Base-by-base conservation (phyloP, 192 early-diverging fungal species). In the Coemansia sp. region DNA sequence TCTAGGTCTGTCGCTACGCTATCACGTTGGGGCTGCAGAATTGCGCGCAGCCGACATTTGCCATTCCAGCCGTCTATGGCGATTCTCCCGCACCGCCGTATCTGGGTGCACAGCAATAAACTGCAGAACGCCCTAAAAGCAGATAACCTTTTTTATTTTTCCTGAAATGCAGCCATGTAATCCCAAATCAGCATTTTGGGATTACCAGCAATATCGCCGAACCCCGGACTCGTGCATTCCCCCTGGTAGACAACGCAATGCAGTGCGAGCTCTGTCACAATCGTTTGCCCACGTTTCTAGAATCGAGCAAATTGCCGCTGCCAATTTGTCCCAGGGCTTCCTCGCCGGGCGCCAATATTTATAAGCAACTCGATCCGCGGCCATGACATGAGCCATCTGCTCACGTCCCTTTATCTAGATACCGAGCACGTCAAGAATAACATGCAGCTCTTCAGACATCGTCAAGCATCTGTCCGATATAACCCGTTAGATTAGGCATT, bases 401-500 rank as follows among this genome's bases (percentile, higher is more conserved):
- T 77, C 67, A 18, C 82, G 63, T 56, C 92, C 91, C 30, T 83
- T n/a, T 3, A 16, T 73, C 63, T 93, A 90, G 10, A 78, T 65
- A 32, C 88, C 74, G 6, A 95, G 77, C 19, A 94, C 81, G 38
- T 87, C 76, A 5, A 94, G 54, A 43, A 92, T 91, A 2, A 95
- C 64, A 24, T 88, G 87, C 51, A 95, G 71, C 40, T 88, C 91
- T 75, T 98, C 95, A 11, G 86, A 85, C 14, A 82, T 80, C 14
- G 79, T 76, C 25, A 93, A 60, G 49, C 76, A 80, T 4, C 80
- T 81, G 32, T 95, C 92, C 18, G 82, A 62, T 16, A 85, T 71
- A 7, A 89, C 85, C 71, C 91, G 93, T 19, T 83, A 70, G 46
- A 92, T 83, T 91, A 95, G 93, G 19, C 91, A 79, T 61, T 93